phyloP scores from a whole-genome alignment of 2,329 filamentous ascomycete genomes.

The Fusarium circinatum region DNA sequence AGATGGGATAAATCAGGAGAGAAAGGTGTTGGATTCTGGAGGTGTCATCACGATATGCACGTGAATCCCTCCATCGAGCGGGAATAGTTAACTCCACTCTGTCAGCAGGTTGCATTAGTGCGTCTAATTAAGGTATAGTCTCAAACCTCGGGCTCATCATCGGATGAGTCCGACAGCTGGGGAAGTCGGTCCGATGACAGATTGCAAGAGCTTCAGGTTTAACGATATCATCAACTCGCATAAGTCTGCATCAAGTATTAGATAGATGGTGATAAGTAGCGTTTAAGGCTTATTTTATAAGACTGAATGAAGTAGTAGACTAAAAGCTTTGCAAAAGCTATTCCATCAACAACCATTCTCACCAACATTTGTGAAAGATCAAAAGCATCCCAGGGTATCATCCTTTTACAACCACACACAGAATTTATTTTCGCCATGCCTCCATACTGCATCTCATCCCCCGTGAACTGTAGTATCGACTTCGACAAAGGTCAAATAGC shows the following conservation, averaged over 20 bases:
- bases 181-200: background rate
- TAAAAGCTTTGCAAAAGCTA: fast-evolving
- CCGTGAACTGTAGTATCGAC: too few species aligned
- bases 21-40: background rate
- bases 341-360: fast-evolving
- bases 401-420: fast-evolving
- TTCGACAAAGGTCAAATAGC: too few species aligned
- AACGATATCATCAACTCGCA: background rate
- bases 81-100: background rate
- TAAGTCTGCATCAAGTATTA: fast-evolving
- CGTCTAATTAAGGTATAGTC: background rate
- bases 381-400: fast-evolving
- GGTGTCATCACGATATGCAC: background rate
- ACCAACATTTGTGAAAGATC: background rate
- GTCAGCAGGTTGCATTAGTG: constrained; percentile 32
- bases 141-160: fast-evolving
- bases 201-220: background rate
- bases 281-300: fast-evolving
- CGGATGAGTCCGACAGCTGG: fast-evolving
- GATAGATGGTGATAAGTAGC: fast-evolving
- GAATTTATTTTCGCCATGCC: background rate
- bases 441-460: background rate
- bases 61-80: background rate
- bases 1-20: background rate
- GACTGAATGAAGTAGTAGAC: fast-evolving